These are phyloP conservation scores for Alternaria hordeiaustralica DNA, from an alignment of 2,329 filamentous ascomycete genomes.

Conservation along the genomic window DNA sequence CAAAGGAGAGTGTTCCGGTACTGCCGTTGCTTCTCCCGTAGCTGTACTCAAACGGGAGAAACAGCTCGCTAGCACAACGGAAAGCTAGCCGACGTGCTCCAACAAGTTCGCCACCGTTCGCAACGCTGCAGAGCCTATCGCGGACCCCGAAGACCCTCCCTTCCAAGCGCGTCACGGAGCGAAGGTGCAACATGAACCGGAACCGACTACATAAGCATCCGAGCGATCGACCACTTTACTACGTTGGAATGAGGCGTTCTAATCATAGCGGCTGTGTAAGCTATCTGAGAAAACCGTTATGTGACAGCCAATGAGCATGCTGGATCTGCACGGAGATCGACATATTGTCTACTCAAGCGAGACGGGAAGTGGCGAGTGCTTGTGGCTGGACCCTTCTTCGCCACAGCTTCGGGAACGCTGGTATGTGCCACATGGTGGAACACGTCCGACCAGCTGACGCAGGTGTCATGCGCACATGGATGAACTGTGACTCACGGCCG, in stretches of 20 bases:
- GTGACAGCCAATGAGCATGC: constrained; percentile 6
- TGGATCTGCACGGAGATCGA: constrained; percentile 8
- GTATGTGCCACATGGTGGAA: constrained; percentile 8
- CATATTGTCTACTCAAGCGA: constrained; percentile 14
- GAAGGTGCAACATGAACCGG: background rate
- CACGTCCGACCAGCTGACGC: constrained; percentile 2
- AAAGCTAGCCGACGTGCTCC: background rate
- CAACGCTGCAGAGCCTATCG: background rate
- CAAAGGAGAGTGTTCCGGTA: background rate
- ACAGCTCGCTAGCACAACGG: background rate
- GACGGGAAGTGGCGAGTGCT: constrained; percentile 9
- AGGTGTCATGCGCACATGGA: constrained; percentile 1
- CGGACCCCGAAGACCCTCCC: constrained; percentile 4
- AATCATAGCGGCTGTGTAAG: constrained; percentile 4
- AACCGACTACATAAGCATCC: background rate
- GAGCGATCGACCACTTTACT: background rate
- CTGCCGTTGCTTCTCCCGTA: background rate
- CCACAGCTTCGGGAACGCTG: constrained; percentile 17
- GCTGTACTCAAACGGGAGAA: background rate
- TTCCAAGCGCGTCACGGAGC: background rate
- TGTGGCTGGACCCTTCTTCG: constrained; percentile 15
- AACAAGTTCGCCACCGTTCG: constrained; percentile 8
- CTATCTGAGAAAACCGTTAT: background rate
- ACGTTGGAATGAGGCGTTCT: constrained; percentile 1
- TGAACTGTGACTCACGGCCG: constrained; percentile 5